Evolutionary conservation across 1,139 yeast species (phyloP).

Genomic region (Kodamaea sp.): DNA sequence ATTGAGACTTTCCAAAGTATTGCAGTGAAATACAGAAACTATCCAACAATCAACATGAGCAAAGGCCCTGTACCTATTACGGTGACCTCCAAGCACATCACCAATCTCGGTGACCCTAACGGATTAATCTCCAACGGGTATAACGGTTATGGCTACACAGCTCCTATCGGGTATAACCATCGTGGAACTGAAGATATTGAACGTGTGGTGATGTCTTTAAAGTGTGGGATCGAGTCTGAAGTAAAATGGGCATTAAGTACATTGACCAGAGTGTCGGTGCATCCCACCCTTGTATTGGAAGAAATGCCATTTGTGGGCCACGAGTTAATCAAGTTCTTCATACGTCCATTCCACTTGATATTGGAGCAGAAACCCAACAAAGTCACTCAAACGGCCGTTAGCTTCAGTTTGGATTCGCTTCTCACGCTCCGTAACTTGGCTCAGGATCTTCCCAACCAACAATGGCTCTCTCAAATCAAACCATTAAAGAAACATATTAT

Average conservation of each 20-base stretch:
- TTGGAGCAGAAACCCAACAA: conserved; percentile 24
- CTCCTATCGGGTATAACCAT: conserved; percentile 25
- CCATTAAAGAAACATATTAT: conserved; percentile 47
- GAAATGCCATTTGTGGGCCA: conserved; percentile 49
- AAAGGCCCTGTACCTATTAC: conserved; percentile 25
- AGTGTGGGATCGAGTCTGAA: conserved; percentile 59
- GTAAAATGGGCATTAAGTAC: conserved; percentile 66
- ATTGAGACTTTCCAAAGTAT: too few species aligned
- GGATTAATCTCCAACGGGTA: conserved; percentile 13
- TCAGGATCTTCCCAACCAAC: conserved; percentile 83
- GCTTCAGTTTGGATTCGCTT: conserved; percentile 58
- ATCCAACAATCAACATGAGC: conserved; percentile 11
- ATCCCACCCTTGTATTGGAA: conserved; percentile 44
- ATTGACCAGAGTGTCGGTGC: conserved; percentile 54
- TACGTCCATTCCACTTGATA: conserved; percentile 31
- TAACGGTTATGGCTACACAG: conserved; percentile 20
- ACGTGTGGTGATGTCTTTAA: conserved; percentile 64
- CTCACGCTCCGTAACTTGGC: conserved; percentile 76
- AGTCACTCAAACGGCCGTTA: conserved; percentile 36
- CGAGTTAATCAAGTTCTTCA: conserved; percentile 49
- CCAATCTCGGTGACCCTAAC: conserved; percentile 17
- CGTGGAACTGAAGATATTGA: conserved; percentile 58
- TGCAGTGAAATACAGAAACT: conserved; percentile 7
- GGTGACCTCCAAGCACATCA: conserved; percentile 14
- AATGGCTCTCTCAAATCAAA: conserved; percentile 62